Percentiles rank a stretch among this genome's conserved stretches.
Conservation (phyloP, 176 grass and related monocot genomes). For the Zoysia pacifica region DNA sequence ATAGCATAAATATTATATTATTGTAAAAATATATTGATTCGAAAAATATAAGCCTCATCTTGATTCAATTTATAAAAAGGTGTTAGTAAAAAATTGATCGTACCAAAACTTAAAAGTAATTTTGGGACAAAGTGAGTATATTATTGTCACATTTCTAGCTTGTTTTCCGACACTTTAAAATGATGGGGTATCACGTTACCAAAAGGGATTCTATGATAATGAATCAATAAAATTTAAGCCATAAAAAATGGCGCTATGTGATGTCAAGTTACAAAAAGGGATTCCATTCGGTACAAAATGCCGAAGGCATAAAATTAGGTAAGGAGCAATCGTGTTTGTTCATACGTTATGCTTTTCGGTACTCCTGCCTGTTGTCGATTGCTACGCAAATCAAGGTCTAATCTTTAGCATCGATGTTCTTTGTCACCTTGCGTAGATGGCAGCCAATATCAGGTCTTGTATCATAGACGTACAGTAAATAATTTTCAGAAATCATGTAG, state of each 20-base stretch:
- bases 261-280: not conserved
- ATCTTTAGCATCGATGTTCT: not conserved
- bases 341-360: not conserved
- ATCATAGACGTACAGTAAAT: not conserved
- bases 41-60: no score
- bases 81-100: no score
- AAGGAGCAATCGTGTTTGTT: not conserved
- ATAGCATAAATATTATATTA: no score
- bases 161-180: not conserved
- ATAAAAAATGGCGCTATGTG: not conserved
- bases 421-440: constrained; percentile 20
- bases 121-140: no score
- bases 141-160: no score
- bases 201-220: no score
- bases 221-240: not conserved
- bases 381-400: not conserved
- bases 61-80: no score
- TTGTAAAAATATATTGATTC: no score
- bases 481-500: not conserved
- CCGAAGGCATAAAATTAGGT: constrained; percentile 18
- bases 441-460: not conserved
- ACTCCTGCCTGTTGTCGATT: not conserved
- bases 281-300: constrained; percentile 8
- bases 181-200: not conserved
- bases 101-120: no score